Percentiles rank a stretch among this genome's conserved stretches.
Conservation (phyloP, 345 rosid species). For the Cardamine chenopodiifolia region DNA sequence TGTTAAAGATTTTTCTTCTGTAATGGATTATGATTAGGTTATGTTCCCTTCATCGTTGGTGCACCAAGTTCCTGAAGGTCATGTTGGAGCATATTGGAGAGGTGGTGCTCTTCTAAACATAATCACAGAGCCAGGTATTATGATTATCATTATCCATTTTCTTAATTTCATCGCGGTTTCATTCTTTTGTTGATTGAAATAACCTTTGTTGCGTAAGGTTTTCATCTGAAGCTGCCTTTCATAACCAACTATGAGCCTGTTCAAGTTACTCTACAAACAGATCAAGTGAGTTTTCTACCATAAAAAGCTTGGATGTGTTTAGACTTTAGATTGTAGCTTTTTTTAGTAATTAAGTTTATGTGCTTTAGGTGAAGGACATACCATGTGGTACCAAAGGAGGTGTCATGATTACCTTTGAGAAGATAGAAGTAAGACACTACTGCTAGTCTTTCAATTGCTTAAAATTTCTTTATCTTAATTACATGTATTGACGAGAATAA, state of each 20-base stretch:
- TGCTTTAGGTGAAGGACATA: slow-evolving; percentile 75
- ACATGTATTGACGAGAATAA: slow-evolving; percentile 17
- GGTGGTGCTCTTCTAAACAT: slow-evolving; percentile 81
- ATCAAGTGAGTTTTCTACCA: slow-evolving; percentile 53
- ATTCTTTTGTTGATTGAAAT: slow-evolving; percentile 3
- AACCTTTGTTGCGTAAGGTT: slow-evolving; percentile 51
- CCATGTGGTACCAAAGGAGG: slow-evolving; percentile 98
- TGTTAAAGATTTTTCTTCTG: background rate
- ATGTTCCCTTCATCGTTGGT: slow-evolving; percentile 61
- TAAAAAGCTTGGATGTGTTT: slow-evolving; percentile 12
- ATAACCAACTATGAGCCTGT: slow-evolving; percentile 84
- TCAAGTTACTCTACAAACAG: slow-evolving; percentile 95
- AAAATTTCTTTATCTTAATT: slow-evolving; percentile 9
- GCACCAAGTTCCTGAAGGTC: slow-evolving; percentile 95
- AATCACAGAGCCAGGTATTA: slow-evolving; percentile 69
- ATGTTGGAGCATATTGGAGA: slow-evolving; percentile 95
- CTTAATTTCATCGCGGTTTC: background rate
- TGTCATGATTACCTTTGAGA: slow-evolving; percentile 91
- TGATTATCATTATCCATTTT: background rate
- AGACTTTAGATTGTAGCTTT: slow-evolving; percentile 1
- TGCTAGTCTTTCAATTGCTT: background rate
- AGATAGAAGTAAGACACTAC: slow-evolving; percentile 66
- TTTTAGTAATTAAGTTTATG: background rate
- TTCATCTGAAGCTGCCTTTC: slow-evolving; percentile 79
- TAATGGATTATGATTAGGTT: slow-evolving; percentile 45